Base-by-base conservation (phyloP, 192 early-diverging fungal species). In the Umbelopsis ramanniana region DNA sequence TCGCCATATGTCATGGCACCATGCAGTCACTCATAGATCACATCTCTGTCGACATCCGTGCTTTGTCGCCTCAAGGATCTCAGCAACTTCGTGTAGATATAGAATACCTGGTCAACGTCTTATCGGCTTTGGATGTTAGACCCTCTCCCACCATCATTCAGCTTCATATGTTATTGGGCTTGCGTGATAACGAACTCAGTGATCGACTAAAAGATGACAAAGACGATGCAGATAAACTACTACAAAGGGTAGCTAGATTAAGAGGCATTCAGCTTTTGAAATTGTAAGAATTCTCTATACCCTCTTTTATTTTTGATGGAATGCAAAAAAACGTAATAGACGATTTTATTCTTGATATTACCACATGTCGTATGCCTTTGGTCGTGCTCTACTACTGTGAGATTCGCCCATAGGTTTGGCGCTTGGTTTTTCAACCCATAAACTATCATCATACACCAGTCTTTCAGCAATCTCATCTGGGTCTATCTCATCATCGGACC, bases 21-120 rank as follows among this genome's bases (percentile, higher is more conserved):
- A 92, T 92, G 87, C 68, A 72, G 17, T 72, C 79, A 14, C 75
- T 81, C 69, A 66, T 83, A 24, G 60, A 74, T 0, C 46, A 68
- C 12, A 78, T 91, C 15, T n/a, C 29, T 7, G 26, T 79, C 43
- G 52, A 66, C 15, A 81, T 89, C 22, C 74, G 23, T n/a, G 48
- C 70, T n/a, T 57, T 89, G 71, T 73, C 83, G 24, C n/a, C 48
- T 3, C 66, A 81, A 26, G 91, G 88, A 10, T 76, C 76, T 10
- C 78, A 81, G 54, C 92, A 93, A 71, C 70, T 93, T 10, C 77
- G 74, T 19, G 81, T 87, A 40, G 92, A 93, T 82, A 77, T 93
- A 9, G 78, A 76, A 8, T 92, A 93, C 70, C 60, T 93, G 46
- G 72, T 80, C 63, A 91, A 91, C 50, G 76, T 77, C 6, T 19